phyloP scores from a whole-genome alignment of 345 rosid species.

The Rubroshorea leprosula region DNA sequence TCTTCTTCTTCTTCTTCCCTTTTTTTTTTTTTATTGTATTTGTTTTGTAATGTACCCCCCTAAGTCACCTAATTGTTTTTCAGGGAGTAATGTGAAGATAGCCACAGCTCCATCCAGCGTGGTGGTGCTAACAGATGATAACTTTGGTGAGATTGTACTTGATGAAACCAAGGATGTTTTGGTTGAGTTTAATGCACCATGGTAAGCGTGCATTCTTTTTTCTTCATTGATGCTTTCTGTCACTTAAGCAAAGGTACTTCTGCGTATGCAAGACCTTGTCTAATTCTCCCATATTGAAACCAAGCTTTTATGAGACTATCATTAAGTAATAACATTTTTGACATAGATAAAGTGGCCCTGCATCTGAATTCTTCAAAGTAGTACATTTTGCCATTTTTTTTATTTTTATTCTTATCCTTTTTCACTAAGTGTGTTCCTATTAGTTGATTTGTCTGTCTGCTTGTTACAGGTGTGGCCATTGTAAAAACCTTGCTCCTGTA shows the following conservation, averaged over 20 bases:
- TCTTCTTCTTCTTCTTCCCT: not conserved
- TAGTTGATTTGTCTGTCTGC: slow-evolving; percentile 15
- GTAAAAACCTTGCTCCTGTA: slow-evolving; percentile 97
- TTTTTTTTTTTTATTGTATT: not conserved
- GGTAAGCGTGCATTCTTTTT: slow-evolving; percentile 37
- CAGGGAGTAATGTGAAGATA: slow-evolving; percentile 91
- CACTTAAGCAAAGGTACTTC: not conserved
- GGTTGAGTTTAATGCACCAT: slow-evolving; percentile 98
- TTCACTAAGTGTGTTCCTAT: not conserved
- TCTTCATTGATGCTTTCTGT: not conserved
- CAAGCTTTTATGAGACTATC: not conserved
- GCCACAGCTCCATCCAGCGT: slow-evolving; percentile 72
- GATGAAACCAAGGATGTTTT: slow-evolving; percentile 85
- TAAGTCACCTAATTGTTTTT: slow-evolving; percentile 13
- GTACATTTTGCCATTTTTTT: not conserved
- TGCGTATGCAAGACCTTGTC: not conserved
- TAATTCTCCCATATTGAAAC: not conserved
- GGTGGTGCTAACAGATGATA: slow-evolving; percentile 68
- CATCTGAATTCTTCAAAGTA: not conserved
- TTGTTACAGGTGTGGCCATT: slow-evolving; percentile 92
- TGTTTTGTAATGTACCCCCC: not conserved
- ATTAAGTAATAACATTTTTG: not conserved
- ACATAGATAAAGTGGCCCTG: not conserved
- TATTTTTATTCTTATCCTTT: not conserved
- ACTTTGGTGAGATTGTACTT: slow-evolving; percentile 72